phyloP scores from a whole-genome alignment of 176 grass and related monocot species.

The Luzula sylvatica region DNA sequence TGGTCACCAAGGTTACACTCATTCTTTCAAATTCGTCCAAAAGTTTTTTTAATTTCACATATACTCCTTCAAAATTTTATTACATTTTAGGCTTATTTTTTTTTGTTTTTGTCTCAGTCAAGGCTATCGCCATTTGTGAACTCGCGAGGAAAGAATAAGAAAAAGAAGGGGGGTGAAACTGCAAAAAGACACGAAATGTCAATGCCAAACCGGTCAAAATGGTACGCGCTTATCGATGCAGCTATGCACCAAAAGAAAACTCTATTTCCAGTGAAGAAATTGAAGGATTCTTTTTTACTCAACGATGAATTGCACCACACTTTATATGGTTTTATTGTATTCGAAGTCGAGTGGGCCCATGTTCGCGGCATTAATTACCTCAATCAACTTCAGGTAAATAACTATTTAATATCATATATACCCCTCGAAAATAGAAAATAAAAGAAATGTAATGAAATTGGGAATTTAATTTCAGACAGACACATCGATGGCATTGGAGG shows the following conservation, averaged over 20 bases:
- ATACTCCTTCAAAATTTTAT: too few species aligned
- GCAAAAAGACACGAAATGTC: neutral
- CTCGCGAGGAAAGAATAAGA: conserved; percentile 18
- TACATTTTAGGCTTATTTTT: neutral
- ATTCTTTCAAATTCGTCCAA: conserved; percentile 3
- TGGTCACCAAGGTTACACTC: conserved; percentile 70
- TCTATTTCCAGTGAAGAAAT: conserved; percentile 24
- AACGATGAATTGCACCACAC: conserved; percentile 31
- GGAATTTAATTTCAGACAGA: conserved; percentile 32
- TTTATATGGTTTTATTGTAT: conserved; percentile 76
- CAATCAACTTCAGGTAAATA: conserved; percentile 80
- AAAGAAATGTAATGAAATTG: too few species aligned
- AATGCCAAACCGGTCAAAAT: conserved; percentile 14
- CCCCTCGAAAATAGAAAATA: too few species aligned
- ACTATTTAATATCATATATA: too few species aligned
- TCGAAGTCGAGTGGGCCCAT: conserved; percentile 72
- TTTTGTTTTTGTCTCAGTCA: conserved; percentile 39
- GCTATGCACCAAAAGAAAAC: conserved; percentile 16
- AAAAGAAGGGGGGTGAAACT: neutral
- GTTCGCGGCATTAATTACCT: conserved; percentile 93
- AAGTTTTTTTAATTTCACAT: neutral
- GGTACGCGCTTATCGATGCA: conserved; percentile 17
- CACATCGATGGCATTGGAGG: conserved; percentile 73
- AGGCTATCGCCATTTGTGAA: conserved; percentile 90
- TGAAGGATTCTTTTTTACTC: conserved; percentile 37